phyloP scores from a whole-genome alignment of 2,329 filamentous ascomycete genomes.

The Fusarium poae region DNA sequence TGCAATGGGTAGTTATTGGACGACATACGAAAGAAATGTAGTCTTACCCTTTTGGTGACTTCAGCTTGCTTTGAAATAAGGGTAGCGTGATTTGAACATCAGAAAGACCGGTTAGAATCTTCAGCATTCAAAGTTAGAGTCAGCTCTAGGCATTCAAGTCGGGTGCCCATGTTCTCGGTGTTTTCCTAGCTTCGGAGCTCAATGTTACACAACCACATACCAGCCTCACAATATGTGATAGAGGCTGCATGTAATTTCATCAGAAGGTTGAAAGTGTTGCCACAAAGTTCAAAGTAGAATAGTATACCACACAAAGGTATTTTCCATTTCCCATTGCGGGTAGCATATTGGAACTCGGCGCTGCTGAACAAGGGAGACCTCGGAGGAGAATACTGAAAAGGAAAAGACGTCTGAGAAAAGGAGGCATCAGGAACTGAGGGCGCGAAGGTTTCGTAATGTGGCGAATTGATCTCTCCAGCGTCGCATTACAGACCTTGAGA shows the following conservation, averaged over 20 bases:
- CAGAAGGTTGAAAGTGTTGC: not conserved
- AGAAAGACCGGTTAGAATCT: not conserved
- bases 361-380: not conserved
- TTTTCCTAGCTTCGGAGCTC: too few relatives aligned
- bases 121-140: rapidly evolving
- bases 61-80: not conserved
- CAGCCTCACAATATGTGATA: not conserved
- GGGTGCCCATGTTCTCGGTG: not conserved
- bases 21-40: not conserved
- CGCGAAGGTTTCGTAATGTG: not conserved
- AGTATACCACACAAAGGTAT: not conserved
- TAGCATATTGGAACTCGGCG: not conserved
- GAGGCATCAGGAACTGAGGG: not conserved
- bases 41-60: not conserved
- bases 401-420: not conserved
- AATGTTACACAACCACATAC: not conserved
- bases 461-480: not conserved
- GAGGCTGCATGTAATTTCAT: not conserved
- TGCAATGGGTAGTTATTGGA: not conserved
- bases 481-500: not conserved
- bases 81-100: rapidly evolving
- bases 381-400: not conserved
- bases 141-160: rapidly evolving
- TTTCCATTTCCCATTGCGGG: not conserved
- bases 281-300: not conserved